Percentiles rank a stretch among this genome's conserved stretches.
phyloP scores from a whole-genome alignment of 2,329 filamentous ascomycete genomes.

The Knufia fluminis region DNA sequence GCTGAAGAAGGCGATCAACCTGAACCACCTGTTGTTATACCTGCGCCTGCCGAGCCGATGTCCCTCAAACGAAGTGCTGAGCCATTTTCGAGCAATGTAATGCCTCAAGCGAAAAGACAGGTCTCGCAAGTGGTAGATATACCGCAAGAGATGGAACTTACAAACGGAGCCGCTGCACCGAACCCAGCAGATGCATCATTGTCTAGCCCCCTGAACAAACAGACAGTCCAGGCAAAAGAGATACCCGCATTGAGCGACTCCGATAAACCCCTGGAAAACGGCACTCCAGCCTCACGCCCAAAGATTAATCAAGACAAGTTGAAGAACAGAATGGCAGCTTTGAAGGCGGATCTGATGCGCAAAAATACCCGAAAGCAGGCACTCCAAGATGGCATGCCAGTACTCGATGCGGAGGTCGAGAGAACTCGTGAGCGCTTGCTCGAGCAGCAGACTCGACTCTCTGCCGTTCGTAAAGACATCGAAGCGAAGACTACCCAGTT shows the following conservation, averaged over 20 bases:
- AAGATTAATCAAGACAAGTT: slow-evolving; percentile 8
- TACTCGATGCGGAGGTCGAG: slow-evolving; percentile 37
- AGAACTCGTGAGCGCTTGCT: slow-evolving; percentile 29
- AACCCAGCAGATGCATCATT: neutral
- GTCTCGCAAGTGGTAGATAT: neutral
- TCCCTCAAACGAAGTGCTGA: slow-evolving; percentile 4
- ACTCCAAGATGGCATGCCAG: slow-evolving; percentile 40
- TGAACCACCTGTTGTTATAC: neutral
- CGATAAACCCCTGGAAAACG: neutral
- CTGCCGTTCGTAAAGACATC: slow-evolving; percentile 22
- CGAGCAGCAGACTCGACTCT: slow-evolving; percentile 28
- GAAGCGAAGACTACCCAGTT: slow-evolving; percentile 10
- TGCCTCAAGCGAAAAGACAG: slow-evolving; percentile 3
- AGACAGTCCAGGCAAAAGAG: neutral
- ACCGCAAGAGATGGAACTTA: neutral
- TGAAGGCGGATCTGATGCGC: slow-evolving; percentile 28
- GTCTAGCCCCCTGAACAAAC: slow-evolving; percentile 1
- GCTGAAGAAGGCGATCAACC: slow-evolving; percentile 13
- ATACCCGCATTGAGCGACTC: neutral
- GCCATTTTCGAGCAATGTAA: neutral
- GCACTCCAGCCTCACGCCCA: neutral
- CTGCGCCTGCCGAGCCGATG: neutral
- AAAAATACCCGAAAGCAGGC: slow-evolving; percentile 36
- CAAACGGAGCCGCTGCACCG: neutral
- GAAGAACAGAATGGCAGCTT: slow-evolving; percentile 8